Conservation (phyloP, 1,139 yeast species). For the Kurtzmaniella quercitrusa region DNA sequence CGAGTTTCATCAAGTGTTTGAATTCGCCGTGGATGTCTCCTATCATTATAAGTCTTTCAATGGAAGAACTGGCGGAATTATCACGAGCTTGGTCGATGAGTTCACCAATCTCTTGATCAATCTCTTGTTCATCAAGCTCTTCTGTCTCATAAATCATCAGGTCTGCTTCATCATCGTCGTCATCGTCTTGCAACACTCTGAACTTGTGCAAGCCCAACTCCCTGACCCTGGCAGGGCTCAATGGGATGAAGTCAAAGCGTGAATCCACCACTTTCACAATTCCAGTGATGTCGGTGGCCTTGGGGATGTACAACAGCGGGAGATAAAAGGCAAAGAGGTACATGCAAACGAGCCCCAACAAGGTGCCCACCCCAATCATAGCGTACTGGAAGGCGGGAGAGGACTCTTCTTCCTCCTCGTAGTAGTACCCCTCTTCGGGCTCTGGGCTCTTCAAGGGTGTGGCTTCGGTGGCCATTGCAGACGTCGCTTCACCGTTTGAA, state of each 20-base stretch:
- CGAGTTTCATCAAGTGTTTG: constrained; percentile 46
- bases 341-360: constrained; percentile 16
- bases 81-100: too few species aligned
- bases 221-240: constrained; percentile 13
- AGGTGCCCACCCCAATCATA: constrained; percentile 14
- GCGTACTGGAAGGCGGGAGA: constrained; percentile 14
- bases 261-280: constrained; percentile 24
- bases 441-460: constrained; percentile 13
- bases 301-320: constrained; percentile 35
- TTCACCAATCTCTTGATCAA: constrained; percentile 1
- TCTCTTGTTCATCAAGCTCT: constrained; percentile 7
- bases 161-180: constrained; percentile 5
- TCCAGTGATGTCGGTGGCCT: constrained; percentile 22
- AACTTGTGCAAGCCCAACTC: constrained; percentile 14
- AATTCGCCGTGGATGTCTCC: constrained; percentile 91
- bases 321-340: constrained; percentile 31
- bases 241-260: constrained; percentile 22
- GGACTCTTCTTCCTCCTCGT: constrained; percentile 15
- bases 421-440: constrained; percentile 7
- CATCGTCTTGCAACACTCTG: constrained; percentile 3
- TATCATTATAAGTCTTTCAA: constrained; percentile 55
- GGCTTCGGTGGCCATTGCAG: constrained; percentile 10
- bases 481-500: background rate
- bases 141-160: too few species aligned
- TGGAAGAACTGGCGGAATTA: too few species aligned